Percentiles rank a stretch among this genome's conserved stretches.
phyloP scores from a whole-genome alignment of 257 asterid genomes.

The Scutellaria galericulata region DNA sequence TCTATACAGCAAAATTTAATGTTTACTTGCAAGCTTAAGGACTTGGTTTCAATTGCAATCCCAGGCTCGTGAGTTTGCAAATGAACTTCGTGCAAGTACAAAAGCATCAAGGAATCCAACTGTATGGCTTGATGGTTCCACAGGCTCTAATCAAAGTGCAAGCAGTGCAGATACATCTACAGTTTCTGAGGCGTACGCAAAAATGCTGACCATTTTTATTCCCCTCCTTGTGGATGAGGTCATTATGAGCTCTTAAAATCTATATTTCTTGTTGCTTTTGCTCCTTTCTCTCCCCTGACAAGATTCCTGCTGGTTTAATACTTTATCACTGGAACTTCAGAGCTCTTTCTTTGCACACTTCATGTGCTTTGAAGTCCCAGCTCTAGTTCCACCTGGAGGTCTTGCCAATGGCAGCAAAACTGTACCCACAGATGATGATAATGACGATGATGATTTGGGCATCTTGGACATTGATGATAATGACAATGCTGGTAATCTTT shows the following conservation, averaged over 20 bases:
- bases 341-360: constrained; percentile 99
- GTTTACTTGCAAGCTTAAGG: constrained; percentile 27
- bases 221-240: constrained; percentile 99
- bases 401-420: constrained; percentile 64
- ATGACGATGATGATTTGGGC: constrained; percentile 93
- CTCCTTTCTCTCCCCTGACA: constrained; percentile 18
- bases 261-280: constrained; percentile 32
- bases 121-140: constrained; percentile 98
- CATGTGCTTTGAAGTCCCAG: constrained; percentile 99
- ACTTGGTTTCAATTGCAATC: constrained; percentile 31
- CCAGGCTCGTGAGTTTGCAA: constrained; percentile 99
- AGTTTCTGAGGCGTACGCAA: constrained; percentile 94
- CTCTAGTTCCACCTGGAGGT: constrained; percentile 92
- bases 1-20: background rate
- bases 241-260: constrained; percentile 29
- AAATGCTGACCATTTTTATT: constrained; percentile 94
- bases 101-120: constrained; percentile 93
- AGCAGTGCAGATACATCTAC: constrained; percentile 87
- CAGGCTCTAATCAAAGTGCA: constrained; percentile 82
- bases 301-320: constrained; percentile 25
- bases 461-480: constrained; percentile 90
- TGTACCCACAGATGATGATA: constrained; percentile 55
- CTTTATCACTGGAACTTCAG: constrained; percentile 50
- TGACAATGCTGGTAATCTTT: constrained; percentile 68
- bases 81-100: constrained; percentile 98